phyloP scores from a whole-genome alignment of 2,329 filamentous ascomycete genomes.

The Pochonia chlamydosporia region DNA sequence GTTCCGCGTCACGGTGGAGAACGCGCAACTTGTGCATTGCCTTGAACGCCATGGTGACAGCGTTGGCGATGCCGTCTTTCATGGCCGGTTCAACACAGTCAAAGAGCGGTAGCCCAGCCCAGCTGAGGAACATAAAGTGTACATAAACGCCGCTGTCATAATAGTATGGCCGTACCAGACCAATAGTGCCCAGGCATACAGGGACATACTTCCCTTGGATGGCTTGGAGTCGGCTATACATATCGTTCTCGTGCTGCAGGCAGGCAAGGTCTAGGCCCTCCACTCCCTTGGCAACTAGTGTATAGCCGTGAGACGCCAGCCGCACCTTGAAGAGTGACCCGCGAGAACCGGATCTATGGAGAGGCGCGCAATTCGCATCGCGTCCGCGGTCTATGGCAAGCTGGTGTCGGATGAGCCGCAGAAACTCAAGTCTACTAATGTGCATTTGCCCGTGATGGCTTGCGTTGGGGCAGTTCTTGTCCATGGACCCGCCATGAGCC shows the following conservation, averaged over 20 bases:
- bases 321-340: conserved; percentile 32
- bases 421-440: conserved; percentile 20
- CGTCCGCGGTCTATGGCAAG: conserved; percentile 22
- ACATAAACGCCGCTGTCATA: conserved; percentile 22
- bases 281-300: conserved; percentile 33
- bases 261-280: conserved; percentile 14
- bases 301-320: conserved; percentile 29
- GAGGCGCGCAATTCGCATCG: conserved; percentile 22
- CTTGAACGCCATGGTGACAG: conserved; percentile 5
- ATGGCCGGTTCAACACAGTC: not conserved
- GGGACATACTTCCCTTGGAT: conserved; percentile 29
- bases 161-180: conserved; percentile 24
- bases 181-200: conserved; percentile 26
- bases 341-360: conserved; percentile 21
- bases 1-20: conserved; percentile 22
- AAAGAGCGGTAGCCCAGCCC: conserved; percentile 14
- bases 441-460: conserved; percentile 17
- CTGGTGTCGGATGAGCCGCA: conserved; percentile 19
- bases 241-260: conserved; percentile 22
- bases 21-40: conserved; percentile 15
- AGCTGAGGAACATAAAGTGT: conserved; percentile 30
- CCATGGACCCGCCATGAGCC: not conserved
- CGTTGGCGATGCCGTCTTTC: conserved; percentile 4
- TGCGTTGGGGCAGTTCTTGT: conserved; percentile 6
- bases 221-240: conserved; percentile 22